A percentile compares a stretch with the other conserved stretches of the same genome.
Conservation (phyloP, 805 yeast genomes). For the Candida ortonii region DNA sequence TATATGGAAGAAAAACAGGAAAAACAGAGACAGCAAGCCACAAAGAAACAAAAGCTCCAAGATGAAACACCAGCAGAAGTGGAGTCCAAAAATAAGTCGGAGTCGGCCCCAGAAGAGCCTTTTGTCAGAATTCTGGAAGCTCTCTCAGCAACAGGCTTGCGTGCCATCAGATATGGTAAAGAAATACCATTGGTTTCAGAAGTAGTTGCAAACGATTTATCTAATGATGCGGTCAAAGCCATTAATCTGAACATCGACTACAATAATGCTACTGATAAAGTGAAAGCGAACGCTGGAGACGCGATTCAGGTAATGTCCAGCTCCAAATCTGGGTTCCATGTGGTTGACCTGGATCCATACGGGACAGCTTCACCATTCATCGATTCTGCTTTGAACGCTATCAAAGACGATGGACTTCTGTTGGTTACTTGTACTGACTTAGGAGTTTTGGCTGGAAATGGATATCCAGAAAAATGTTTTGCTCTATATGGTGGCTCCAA, state of each 20-base stretch:
- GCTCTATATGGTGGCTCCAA: constrained; percentile 93
- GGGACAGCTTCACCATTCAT: constrained; percentile 97
- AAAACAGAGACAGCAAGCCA: too few species aligned
- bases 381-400: constrained; percentile 83
- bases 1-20: constrained; percentile 40
- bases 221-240: constrained; percentile 79
- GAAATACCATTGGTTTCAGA: constrained; percentile 76
- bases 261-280: constrained; percentile 57
- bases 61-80: too few species aligned
- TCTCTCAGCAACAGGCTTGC: constrained; percentile 87
- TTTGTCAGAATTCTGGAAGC: constrained; percentile 81
- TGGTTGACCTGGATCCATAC: constrained; percentile 93
- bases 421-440: constrained; percentile 95
- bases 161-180: constrained; percentile 90
- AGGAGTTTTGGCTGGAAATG: constrained; percentile 92
- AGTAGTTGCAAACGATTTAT: constrained; percentile 86
- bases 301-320: constrained; percentile 82
- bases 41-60: constrained; percentile 26
- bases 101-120: constrained; percentile 29
- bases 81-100: constrained; percentile 3
- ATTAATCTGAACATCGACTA: constrained; percentile 68
- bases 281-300: constrained; percentile 75
- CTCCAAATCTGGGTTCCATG: constrained; percentile 60
- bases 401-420: constrained; percentile 81
- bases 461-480: constrained; percentile 95